Conservation (phyloP, 1,139 yeast species). For the Lodderomyces oxycetoniae region DNA sequence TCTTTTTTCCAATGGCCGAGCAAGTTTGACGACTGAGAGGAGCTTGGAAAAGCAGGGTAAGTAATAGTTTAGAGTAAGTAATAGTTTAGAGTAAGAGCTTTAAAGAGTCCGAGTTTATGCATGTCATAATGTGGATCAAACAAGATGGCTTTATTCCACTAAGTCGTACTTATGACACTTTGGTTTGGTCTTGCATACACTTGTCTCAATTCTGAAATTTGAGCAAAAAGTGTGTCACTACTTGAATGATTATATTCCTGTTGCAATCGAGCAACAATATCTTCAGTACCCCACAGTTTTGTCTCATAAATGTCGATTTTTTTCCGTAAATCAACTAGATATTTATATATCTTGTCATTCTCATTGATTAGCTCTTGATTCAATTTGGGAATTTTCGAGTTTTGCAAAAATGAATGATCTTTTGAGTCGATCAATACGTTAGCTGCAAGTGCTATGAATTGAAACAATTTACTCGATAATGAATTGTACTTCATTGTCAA, state of each 20-base stretch:
- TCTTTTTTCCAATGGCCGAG: no score
- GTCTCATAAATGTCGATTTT: conserved; percentile 29
- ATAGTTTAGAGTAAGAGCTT: no score
- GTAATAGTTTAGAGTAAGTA: no score
- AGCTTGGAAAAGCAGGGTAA: no score
- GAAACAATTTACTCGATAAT: conserved; percentile 25
- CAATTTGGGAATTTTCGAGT: conserved; percentile 42
- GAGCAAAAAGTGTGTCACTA: neutral
- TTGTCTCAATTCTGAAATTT: no score
- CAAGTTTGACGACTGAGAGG: no score
- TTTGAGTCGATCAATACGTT: conserved; percentile 33
- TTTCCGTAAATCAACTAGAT: conserved; percentile 21
- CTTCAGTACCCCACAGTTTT: conserved; percentile 40
- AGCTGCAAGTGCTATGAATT: conserved; percentile 26
- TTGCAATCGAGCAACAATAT: conserved; percentile 33
- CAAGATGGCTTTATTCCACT: no score
- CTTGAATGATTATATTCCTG: neutral
- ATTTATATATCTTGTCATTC: conserved; percentile 20
- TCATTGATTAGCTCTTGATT: conserved; percentile 23
- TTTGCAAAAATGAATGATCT: conserved; percentile 34
- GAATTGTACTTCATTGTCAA: conserved; percentile 24
- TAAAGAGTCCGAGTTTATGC: no score
- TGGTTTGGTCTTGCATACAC: neutral
- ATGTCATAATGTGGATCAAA: no score
- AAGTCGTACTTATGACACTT: no score